A percentile compares a stretch with the other conserved stretches of the same genome.
phyloP scores from a whole-genome alignment of 345 rosid species.

The Excoecaria cochinchinensis region DNA sequence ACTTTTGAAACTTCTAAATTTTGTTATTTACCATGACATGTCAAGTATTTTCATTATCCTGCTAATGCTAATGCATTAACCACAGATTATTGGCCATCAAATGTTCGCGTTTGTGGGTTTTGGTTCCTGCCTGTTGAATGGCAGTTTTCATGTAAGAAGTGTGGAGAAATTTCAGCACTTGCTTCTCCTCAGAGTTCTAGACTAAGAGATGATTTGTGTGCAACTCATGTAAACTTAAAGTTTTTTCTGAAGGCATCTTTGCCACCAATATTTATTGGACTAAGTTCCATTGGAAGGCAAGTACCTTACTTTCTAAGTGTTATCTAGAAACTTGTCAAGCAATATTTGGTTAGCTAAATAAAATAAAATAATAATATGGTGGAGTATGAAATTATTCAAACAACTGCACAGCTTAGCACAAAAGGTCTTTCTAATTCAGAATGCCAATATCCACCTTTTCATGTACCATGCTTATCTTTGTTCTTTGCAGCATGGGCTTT shows the following conservation, averaged over 20 bases:
- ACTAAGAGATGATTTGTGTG: conserved; percentile 42
- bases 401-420: background rate
- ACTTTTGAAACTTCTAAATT: background rate
- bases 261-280: conserved; percentile 63
- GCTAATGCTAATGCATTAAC: conserved; percentile 27
- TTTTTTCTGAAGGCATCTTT: conserved; percentile 42
- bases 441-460: conserved; percentile 1
- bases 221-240: conserved; percentile 56
- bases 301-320: conserved; percentile 22
- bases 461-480: conserved; percentile 13
- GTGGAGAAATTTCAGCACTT: conserved; percentile 45
- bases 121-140: conserved; percentile 82
- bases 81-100: conserved; percentile 87
- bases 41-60: conserved; percentile 2
- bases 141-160: conserved; percentile 78
- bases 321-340: background rate
- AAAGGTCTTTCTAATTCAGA: background rate
- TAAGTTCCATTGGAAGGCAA: conserved; percentile 86
- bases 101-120: conserved; percentile 71
- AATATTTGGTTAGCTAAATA: background rate
- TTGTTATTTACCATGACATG: background rate
- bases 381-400: background rate
- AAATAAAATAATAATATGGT: background rate
- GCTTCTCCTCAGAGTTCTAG: conserved; percentile 24
- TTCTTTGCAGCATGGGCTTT: conserved; percentile 57